Percentiles rank a stretch among this genome's conserved stretches.
Evolutionary conservation across 306 rosid species (phyloP).

Genomic region (Elaeagnus macrophylla): DNA sequence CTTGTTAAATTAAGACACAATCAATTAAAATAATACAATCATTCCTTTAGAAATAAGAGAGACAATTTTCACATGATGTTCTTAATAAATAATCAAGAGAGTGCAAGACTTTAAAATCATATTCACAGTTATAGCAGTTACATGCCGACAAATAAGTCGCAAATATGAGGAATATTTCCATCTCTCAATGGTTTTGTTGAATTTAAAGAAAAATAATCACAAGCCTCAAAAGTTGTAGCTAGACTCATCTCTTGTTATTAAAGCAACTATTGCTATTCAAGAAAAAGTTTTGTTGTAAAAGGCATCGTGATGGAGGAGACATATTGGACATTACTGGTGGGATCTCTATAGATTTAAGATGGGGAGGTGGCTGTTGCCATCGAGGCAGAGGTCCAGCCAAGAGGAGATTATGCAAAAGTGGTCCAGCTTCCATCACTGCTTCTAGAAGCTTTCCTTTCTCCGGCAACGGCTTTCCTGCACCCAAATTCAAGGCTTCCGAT

Average conservation of each 20-base stretch:
- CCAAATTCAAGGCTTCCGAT: constrained; percentile 22
- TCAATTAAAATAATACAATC: no score
- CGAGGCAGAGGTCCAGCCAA: constrained; percentile 84
- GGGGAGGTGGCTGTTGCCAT: constrained; percentile 94
- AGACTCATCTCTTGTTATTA: constrained; percentile 32
- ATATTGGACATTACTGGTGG: constrained; percentile 43
- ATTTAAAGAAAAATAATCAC: constrained; percentile 13
- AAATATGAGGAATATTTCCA: no score
- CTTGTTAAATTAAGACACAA: no score
- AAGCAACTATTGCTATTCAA: constrained; percentile 7
- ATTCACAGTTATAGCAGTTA: no score
- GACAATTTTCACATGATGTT: no score
- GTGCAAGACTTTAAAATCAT: no score
- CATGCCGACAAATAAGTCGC: no score
- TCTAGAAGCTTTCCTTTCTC: constrained; percentile 71
- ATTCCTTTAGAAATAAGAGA: no score
- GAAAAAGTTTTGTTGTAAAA: constrained; percentile 21
- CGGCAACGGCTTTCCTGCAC: constrained; percentile 50
- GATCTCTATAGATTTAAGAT: constrained; percentile 50
- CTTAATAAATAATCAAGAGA: no score
- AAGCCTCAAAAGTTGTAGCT: constrained; percentile 18
- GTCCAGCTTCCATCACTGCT: constrained; percentile 90
- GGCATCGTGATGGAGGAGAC: constrained; percentile 25
- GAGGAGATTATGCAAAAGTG: constrained; percentile 64
- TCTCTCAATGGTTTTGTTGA: no score